Evolutionary conservation across 441 rosid genomes (phyloP).

Genomic region (Macaranga tanarius): DNA sequence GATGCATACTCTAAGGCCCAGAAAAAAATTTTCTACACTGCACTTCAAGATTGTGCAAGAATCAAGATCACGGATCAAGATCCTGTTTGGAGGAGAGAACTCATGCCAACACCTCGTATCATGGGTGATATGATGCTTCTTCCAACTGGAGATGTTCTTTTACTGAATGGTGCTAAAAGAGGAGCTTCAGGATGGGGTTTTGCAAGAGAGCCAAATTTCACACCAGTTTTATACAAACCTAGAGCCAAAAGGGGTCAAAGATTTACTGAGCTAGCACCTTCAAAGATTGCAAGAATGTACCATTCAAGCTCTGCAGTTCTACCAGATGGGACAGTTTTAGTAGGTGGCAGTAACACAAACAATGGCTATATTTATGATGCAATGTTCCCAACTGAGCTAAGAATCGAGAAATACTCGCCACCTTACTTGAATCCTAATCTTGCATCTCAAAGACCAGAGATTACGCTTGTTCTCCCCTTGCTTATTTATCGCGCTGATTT

Average conservation of each 20-base stretch:
- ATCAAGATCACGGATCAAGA: conserved; percentile 35
- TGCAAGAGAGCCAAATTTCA: conserved; percentile 48
- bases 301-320: conserved; percentile 51
- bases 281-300: conserved; percentile 59
- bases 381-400: conserved; percentile 61
- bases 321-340: conserved; percentile 52
- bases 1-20: conserved; percentile 41
- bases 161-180: conserved; percentile 52
- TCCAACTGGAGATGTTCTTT: conserved; percentile 53
- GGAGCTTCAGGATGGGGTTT: conserved; percentile 64
- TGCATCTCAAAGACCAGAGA: conserved; percentile 27
- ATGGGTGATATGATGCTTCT: conserved; percentile 56
- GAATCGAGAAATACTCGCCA: conserved; percentile 64
- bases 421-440: conserved; percentile 45
- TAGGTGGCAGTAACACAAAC: conserved; percentile 67
- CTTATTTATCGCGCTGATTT: conserved; percentile 26
- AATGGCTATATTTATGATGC: conserved; percentile 43
- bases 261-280: conserved; percentile 34
- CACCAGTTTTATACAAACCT: conserved; percentile 38
- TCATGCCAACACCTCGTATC: conserved; percentile 58
- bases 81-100: conserved; percentile 48
- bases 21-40: conserved; percentile 30
- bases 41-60: conserved; percentile 51
- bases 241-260: conserved; percentile 27
- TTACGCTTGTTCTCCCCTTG: conserved; percentile 10